Evolutionary conservation across 352 stramenopile species (phyloP).

Genomic region (Phytophthora colocasiae): DNA sequence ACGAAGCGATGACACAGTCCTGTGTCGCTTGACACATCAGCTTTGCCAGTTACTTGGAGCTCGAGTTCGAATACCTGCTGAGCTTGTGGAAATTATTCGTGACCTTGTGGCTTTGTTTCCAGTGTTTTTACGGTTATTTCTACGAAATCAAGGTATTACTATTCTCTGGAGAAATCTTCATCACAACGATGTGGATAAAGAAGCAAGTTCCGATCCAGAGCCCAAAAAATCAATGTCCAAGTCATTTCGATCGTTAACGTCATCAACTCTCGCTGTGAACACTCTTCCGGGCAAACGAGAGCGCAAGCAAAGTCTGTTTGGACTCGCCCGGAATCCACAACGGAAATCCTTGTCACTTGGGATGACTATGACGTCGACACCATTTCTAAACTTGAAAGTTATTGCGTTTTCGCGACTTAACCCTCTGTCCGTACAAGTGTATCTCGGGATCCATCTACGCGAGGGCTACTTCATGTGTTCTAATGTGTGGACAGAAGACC

Average conservation of each 20-base stretch:
- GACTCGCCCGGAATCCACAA: constrained; percentile 13
- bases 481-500: constrained; percentile 23
- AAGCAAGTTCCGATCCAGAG: background rate
- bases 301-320: constrained; percentile 19
- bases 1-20: constrained; percentile 46
- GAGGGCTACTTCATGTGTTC: constrained; percentile 31
- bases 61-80: constrained; percentile 39
- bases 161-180: constrained; percentile 64
- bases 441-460: constrained; percentile 34
- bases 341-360: constrained; percentile 29
- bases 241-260: constrained; percentile 17
- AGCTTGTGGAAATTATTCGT: constrained; percentile 50
- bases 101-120: constrained; percentile 44
- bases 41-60: constrained; percentile 56
- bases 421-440: constrained; percentile 36
- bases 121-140: constrained; percentile 51
- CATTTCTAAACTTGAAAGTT: constrained; percentile 12
- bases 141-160: constrained; percentile 46
- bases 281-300: constrained; percentile 26
- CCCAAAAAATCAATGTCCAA: constrained; percentile 8
- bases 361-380: background rate
- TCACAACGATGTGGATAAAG: constrained; percentile 28
- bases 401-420: constrained; percentile 46
- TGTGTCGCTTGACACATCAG: constrained; percentile 52
- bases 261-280: constrained; percentile 7